A percentile compares a stretch with the other conserved stretches of the same genome.
Evolutionary conservation across 352 stramenopile species (phyloP).

Genomic region (Globisporangium camurandrum): DNA sequence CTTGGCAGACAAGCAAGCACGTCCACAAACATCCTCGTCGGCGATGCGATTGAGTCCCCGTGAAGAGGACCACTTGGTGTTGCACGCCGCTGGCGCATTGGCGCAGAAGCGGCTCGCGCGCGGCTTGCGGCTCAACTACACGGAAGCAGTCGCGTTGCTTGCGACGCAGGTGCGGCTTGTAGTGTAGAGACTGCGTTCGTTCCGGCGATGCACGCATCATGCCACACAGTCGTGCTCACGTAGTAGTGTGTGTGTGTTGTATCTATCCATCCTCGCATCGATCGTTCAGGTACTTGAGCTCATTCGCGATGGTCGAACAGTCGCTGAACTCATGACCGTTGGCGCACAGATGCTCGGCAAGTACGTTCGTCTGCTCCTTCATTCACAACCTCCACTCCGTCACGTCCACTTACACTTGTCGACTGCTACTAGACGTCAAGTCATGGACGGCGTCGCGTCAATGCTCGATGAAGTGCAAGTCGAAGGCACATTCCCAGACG

Average conservation of each 20-base stretch:
- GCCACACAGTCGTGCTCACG: slow-evolving; percentile 1
- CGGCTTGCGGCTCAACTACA: slow-evolving; percentile 90
- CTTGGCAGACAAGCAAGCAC: too few species aligned
- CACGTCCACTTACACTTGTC: neutral
- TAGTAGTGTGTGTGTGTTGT: too few species aligned
- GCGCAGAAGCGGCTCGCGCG: slow-evolving; percentile 93
- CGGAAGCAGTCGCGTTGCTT: slow-evolving; percentile 91
- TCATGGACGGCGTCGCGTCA: slow-evolving; percentile 87
- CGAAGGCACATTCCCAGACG: slow-evolving; percentile 96
- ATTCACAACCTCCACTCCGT: too few species aligned
- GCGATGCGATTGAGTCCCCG: slow-evolving; percentile 60
- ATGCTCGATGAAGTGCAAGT: slow-evolving; percentile 94
- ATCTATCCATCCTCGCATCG: too few species aligned
- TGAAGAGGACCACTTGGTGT: slow-evolving; percentile 65
- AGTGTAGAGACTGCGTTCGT: neutral
- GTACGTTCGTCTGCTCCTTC: too few species aligned
- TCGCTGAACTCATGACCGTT: slow-evolving; percentile 85
- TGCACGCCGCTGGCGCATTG: slow-evolving; percentile 85
- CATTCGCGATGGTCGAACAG: slow-evolving; percentile 88
- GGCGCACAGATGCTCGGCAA: slow-evolving; percentile 78
- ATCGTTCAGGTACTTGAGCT: slow-evolving; percentile 88
- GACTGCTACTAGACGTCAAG: slow-evolving; percentile 54
- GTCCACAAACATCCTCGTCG: too few species aligned
- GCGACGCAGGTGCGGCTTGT: slow-evolving; percentile 70
- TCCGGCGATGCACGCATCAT: neutral